Evolutionary conservation across 192 early-diverging fungal species (phyloP).

Genomic region (Kappamyces sp.): DNA sequence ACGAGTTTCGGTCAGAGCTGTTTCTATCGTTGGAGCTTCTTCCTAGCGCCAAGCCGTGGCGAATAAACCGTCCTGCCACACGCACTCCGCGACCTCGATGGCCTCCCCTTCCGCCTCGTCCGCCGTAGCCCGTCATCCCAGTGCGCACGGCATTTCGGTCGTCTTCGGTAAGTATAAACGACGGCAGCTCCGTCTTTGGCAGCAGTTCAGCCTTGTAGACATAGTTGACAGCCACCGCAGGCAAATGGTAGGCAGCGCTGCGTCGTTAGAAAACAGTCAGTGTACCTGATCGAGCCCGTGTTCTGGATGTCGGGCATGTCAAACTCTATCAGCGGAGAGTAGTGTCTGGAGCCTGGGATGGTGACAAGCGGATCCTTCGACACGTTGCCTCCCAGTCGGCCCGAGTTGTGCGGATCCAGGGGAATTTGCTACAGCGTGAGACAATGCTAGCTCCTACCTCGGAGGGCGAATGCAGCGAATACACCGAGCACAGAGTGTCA

Average conservation of each 20-base stretch:
- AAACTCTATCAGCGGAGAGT: constrained; percentile 34
- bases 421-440: constrained; percentile 18
- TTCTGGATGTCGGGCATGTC: constrained; percentile 34
- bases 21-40: background rate
- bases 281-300: constrained; percentile 25
- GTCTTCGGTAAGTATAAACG: constrained; percentile 17
- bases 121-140: constrained; percentile 18
- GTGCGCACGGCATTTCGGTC: constrained; percentile 35
- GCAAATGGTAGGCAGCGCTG: constrained; percentile 41
- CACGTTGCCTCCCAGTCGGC: constrained; percentile 29
- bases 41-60: constrained; percentile 15
- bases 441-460: constrained; percentile 12
- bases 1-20: background rate
- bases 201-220: constrained; percentile 29
- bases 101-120: constrained; percentile 23
- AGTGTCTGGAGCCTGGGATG: constrained; percentile 42
- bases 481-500: constrained; percentile 39
- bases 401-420: constrained; percentile 25
- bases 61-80: constrained; percentile 14
- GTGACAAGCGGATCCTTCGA: constrained; percentile 38
- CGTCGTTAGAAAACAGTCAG: background rate
- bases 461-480: constrained; percentile 17
- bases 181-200: constrained; percentile 19
- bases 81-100: constrained; percentile 23
- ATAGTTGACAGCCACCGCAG: constrained; percentile 18